Percentiles rank a stretch among this genome's conserved stretches.
Conservation (phyloP, 306 rosid genomes). For the Lathyrus tuberosus region DNA sequence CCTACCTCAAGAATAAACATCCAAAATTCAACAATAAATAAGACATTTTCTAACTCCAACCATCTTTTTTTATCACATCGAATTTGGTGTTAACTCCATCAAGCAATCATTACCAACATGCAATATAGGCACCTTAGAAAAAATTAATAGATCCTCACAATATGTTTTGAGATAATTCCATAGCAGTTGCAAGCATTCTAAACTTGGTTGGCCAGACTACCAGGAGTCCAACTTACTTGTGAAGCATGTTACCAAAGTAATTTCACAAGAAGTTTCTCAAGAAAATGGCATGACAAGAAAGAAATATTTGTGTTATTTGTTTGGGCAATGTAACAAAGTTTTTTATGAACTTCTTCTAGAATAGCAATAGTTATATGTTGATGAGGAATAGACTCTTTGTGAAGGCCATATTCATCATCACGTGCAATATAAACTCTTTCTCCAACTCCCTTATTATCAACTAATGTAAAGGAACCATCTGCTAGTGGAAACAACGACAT, state of each 20-base stretch:
- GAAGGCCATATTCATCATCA: conserved; percentile 85
- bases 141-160: conserved; percentile 88
- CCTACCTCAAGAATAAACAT: conserved; percentile 74
- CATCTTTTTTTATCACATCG: conserved; percentile 83
- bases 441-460: conserved; percentile 76
- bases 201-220: conserved; percentile 87
- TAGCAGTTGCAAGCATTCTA: conserved; percentile 85
- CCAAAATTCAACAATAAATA: conserved; percentile 84
- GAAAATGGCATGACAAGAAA: conserved; percentile 79
- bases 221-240: conserved; percentile 82
- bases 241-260: conserved; percentile 85
- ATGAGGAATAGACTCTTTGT: conserved; percentile 79
- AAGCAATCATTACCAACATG: conserved; percentile 75
- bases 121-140: conserved; percentile 93
- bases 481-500: too few relatives aligned
- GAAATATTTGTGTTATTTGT: conserved; percentile 71
- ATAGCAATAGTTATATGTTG: too few relatives aligned
- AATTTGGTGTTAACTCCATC: conserved; percentile 72
- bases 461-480: conserved; percentile 75
- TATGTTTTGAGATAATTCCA: conserved; percentile 84
- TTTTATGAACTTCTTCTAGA: conserved; percentile 67
- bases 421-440: conserved; percentile 87
- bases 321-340: conserved; percentile 76
- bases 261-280: conserved; percentile 85
- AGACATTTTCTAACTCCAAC: conserved; percentile 97